Evolutionary conservation across 257 asterid genomes (phyloP).

Genomic region (Phtheirospermum japonicum): DNA sequence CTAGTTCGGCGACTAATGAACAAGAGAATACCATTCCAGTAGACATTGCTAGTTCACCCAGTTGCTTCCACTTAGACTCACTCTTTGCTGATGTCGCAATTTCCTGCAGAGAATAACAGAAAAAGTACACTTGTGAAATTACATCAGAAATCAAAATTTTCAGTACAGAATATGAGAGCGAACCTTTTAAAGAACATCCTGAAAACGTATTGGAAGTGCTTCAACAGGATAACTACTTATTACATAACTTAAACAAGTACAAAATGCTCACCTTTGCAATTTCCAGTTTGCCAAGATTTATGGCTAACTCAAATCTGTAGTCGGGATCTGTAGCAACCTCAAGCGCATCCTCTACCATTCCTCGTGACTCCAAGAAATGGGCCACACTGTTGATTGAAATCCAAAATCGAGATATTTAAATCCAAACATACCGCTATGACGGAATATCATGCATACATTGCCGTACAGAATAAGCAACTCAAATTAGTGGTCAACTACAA

Average conservation of each 20-base stretch:
- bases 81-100: constrained; percentile 74
- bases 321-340: constrained; percentile 93
- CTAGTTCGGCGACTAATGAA: constrained; percentile 23
- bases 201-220: constrained; percentile 5
- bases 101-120: constrained; percentile 52
- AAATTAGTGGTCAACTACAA: constrained; percentile 9
- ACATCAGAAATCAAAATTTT: constrained; percentile 15
- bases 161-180: constrained; percentile 7
- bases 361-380: constrained; percentile 93
- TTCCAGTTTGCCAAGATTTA: constrained; percentile 81
- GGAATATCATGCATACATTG: constrained; percentile 21
- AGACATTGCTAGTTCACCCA: constrained; percentile 98
- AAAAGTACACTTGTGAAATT: constrained; percentile 19
- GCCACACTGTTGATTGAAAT: constrained; percentile 59
- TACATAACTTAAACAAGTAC: constrained; percentile 18
- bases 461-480: neutral
- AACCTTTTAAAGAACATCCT: no score
- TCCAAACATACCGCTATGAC: neutral
- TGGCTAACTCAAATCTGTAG: constrained; percentile 93
- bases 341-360: constrained; percentile 86
- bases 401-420: neutral
- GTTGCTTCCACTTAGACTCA: constrained; percentile 92
- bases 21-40: constrained; percentile 68
- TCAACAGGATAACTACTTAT: neutral
- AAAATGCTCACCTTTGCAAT: constrained; percentile 67